Percentiles rank a stretch among this genome's conserved stretches.
phyloP scores from a whole-genome alignment of 495 filamentous ascomycete species.

The Xeromyces bisporus region DNA sequence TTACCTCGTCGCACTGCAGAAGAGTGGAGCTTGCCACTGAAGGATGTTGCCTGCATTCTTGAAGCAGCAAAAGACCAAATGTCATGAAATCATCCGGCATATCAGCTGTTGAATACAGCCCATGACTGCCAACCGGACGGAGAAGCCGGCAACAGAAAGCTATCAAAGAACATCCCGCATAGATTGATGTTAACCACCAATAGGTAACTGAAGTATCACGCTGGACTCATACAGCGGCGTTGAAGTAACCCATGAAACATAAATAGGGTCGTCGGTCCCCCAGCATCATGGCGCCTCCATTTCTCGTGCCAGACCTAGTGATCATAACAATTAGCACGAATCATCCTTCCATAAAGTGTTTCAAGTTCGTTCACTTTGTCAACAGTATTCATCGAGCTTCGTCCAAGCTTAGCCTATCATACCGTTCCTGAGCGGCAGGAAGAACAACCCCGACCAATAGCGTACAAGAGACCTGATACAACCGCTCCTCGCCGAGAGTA shows the following conservation, averaged over 20 bases:
- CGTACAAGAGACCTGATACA: constrained; percentile 17
- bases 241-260: constrained; percentile 23
- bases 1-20: no score
- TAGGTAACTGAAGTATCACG: constrained; percentile 11
- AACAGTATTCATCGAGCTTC: constrained; percentile 9
- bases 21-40: constrained; percentile 22
- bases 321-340: constrained; percentile 15
- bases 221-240: constrained; percentile 11
- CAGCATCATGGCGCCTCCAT: constrained; percentile 12
- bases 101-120: constrained; percentile 18
- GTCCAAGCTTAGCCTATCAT: constrained; percentile 23
- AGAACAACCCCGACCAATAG: constrained; percentile 18
- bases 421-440: constrained; percentile 14
- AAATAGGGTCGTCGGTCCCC: constrained; percentile 27
- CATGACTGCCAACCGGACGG: constrained; percentile 22
- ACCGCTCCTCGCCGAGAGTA: constrained; percentile 16
- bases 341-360: constrained; percentile 12
- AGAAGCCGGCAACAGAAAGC: constrained; percentile 15
- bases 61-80: constrained; percentile 22
- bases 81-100: constrained; percentile 21
- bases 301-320: constrained; percentile 20
- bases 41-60: constrained; percentile 26
- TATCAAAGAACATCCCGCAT: constrained; percentile 25
- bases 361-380: constrained; percentile 11
- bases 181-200: constrained; percentile 22